Evolutionary conservation across 2,329 filamentous ascomycete genomes (phyloP), one percentile per base, ranked within the genome.

Genomic region (Chaetoscypha palmicola): DNA sequence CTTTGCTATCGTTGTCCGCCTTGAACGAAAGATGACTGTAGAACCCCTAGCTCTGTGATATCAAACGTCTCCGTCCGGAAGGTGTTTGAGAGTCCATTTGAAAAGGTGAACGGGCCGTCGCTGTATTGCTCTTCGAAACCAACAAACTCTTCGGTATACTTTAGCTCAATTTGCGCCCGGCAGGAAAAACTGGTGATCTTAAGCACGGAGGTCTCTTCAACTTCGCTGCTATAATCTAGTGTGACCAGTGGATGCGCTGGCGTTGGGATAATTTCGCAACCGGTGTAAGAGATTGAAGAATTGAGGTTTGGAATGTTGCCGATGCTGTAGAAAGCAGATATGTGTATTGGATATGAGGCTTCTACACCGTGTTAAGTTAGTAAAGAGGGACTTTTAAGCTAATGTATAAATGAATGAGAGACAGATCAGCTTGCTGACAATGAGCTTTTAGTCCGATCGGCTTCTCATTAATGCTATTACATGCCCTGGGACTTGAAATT

Each of bases 1-100:
- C 63, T 61, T 45, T 68, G 58, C 66, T 66, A 70, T 48, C 63
- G 52, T 48, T 67, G 64, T 0, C 64, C 65, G 3, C 66, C 67
- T 49, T 69, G 67, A 0, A 68, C 43, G 28, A 69, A 61, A 16
- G 57, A 64, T 1, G 60, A 63, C 5, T 62, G 43, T 0, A 60
- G 17, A 2, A 47, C 41, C 2, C 66, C 65, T 1, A 40, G 8
- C 0, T 45, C 33, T 0, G 60, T 64, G n/a, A 68, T 28, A 9
- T 66, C 59, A 46, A 68, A 64, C 0, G 65, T 67, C 43, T 68
- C 65, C 3, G 61, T 54, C 2, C 66, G 61, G 43, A 64, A 68
- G 1, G 55, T 58, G 41, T 63, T 66, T 17, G 58, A 52, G 1
- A 67, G 53, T 5, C 43, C 26, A 54, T 52, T 35, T 3, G 44